Base-by-base conservation (phyloP, 257 asterid genomes). In the Coffea eugenioides region DNA sequence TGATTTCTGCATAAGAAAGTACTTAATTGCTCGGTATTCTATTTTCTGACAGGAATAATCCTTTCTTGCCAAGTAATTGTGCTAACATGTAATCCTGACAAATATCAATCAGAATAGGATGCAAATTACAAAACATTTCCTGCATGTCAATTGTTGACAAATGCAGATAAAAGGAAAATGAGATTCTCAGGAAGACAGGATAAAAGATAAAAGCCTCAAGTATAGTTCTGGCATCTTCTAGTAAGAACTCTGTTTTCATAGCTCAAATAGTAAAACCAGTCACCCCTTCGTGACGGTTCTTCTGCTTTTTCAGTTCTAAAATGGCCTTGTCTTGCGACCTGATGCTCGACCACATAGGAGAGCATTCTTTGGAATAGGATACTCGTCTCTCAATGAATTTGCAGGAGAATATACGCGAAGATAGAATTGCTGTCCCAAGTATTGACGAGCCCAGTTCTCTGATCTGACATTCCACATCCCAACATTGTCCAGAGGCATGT, bases 391-490 rank as follows among this genome's bases (percentile, higher is more conserved):
- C 87, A 80, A 83, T 1, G 91, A 85, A 77, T 79, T 82, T 57
- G 84, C 86, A 2, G 87, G 83, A 10, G 89, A 79, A 74, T 85
- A 81, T 1, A 85, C 89, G 0, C 89, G 88, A 23, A 88, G 85
- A 56, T 88, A 88, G 81, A 88, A 85, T 61, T 88, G 89, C 69
- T 88, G 89, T 5, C 91, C 91, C 27, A 87, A 77, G 79, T 87
- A 88, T 67, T 88, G 89, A 2, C 84, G 85, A 36, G 86, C 88
- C 91, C 89, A 88, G 77, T 83, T 82, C 79, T 80, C 86, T 7
- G 91, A 88, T 70, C 89, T 79, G 3, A 88, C 62, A 49, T 88
- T 88, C 91, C 91, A 85, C 91, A 88, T 88, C 31, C 91, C 91
- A 36, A 84, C 89, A 45, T 88, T 88, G 86, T 88, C 91, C 80